Percentiles rank a stretch among this genome's conserved stretches.
Evolutionary conservation across 2,329 filamentous ascomycete species (phyloP).

Genomic region (Colletotrichum spaethianum): DNA sequence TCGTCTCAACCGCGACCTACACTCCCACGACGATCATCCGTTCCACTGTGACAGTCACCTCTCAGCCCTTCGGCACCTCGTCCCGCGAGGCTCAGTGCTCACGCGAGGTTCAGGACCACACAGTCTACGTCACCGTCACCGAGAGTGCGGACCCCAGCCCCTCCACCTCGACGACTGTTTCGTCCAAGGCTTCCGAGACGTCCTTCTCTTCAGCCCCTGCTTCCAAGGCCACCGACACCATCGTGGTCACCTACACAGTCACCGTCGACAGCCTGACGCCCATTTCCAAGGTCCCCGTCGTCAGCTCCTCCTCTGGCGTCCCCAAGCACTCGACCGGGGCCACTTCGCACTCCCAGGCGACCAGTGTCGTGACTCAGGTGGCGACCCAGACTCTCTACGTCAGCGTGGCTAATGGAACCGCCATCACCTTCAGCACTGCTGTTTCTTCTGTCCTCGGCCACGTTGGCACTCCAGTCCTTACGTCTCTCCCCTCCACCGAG

Average conservation of each 20-base stretch:
- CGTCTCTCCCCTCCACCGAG: background rate
- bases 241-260: slow-evolving; percentile 36
- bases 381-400: slow-evolving; percentile 32
- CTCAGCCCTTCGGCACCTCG: background rate
- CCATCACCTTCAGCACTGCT: slow-evolving; percentile 30
- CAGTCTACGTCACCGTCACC: slow-evolving; percentile 39
- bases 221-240: slow-evolving; percentile 22
- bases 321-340: slow-evolving; percentile 10
- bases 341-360: slow-evolving; percentile 16
- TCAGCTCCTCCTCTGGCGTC: slow-evolving; percentile 20
- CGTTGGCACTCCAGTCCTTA: slow-evolving; percentile 7
- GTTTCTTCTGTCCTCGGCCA: slow-evolving; percentile 26
- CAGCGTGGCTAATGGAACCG: slow-evolving; percentile 29
- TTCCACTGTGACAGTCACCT: slow-evolving; percentile 16
- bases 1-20: slow-evolving; percentile 23
- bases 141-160: slow-evolving; percentile 27
- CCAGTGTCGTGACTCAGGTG: slow-evolving; percentile 22
- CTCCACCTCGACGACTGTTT: background rate
- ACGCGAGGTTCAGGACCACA: slow-evolving; percentile 27
- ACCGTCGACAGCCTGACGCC: slow-evolving; percentile 31
- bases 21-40: slow-evolving; percentile 25
- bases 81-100: slow-evolving; percentile 24
- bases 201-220: background rate
- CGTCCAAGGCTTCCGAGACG: slow-evolving; percentile 9
- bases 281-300: background rate